phyloP scores from a whole-genome alignment of 2,329 filamentous ascomycete genomes.

The Fusarium phyllophilum region DNA sequence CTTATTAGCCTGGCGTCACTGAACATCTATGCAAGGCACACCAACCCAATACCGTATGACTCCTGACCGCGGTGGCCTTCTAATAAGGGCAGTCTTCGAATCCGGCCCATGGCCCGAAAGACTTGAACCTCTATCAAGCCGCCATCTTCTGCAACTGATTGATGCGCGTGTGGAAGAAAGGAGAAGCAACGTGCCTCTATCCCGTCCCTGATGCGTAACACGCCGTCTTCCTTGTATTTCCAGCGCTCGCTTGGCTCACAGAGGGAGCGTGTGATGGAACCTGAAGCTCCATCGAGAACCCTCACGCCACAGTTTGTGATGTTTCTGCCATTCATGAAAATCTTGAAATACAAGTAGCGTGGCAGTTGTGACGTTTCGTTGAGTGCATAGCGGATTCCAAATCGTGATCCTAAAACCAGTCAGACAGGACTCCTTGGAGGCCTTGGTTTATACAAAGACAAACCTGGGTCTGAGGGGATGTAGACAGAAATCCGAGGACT shows the following conservation, averaged over 20 bases:
- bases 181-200: conserved; percentile 62
- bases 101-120: conserved; percentile 62
- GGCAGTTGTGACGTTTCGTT: conserved; percentile 47
- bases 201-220: conserved; percentile 49
- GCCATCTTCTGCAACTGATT: conserved; percentile 61
- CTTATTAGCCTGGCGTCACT: conserved; percentile 5
- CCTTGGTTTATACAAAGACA: background rate
- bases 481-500: conserved; percentile 64
- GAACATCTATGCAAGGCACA: background rate
- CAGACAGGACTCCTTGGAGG: background rate
- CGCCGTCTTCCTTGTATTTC: conserved; percentile 52
- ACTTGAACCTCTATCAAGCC: conserved; percentile 65
- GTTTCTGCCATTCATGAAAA: conserved; percentile 64
- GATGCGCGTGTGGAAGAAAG: conserved; percentile 54
- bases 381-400: conserved; percentile 62
- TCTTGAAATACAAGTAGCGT: conserved; percentile 63
- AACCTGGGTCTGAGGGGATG: conserved; percentile 65
- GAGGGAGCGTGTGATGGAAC: conserved; percentile 58
- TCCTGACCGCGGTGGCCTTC: conserved; percentile 59
- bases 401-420: conserved; percentile 57
- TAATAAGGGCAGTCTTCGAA: conserved; percentile 54
- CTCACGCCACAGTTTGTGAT: conserved; percentile 65
- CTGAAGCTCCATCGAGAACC: conserved; percentile 46
- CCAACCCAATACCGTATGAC: conserved; percentile 65
- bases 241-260: conserved; percentile 59